phyloP scores from a whole-genome alignment of 202 grass and related monocot species.

The Panicum hallii region DNA sequence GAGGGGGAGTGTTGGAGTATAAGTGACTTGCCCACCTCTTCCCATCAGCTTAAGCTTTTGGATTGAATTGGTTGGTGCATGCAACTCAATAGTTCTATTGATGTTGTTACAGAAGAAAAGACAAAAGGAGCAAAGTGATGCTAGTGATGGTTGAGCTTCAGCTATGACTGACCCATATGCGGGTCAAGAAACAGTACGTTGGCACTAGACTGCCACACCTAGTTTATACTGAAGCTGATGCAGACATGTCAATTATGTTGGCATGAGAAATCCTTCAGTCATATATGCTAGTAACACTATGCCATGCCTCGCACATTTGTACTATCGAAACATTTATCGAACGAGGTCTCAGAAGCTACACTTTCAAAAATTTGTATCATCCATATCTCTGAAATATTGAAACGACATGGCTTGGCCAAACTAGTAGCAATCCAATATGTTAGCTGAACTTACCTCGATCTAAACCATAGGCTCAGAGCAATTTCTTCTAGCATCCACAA shows the following conservation, averaged over 20 bases:
- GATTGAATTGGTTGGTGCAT: too few species aligned
- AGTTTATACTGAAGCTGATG: not conserved
- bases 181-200: not conserved
- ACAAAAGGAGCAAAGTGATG: not conserved
- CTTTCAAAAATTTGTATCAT: not conserved
- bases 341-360: constrained; percentile 29
- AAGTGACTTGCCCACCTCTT: too few species aligned
- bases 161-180: not conserved
- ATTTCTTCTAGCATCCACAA: constrained; percentile 9
- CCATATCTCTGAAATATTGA: not conserved
- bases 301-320: constrained; percentile 19
- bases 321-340: constrained; percentile 20
- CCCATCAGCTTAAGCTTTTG: too few species aligned
- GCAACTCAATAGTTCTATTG: too few species aligned
- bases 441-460: constrained; percentile 35
- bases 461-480: constrained; percentile 31
- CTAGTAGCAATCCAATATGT: constrained; percentile 7
- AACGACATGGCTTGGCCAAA: not conserved
- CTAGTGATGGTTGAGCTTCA: not conserved
- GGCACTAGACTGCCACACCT: not conserved
- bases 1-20: too few species aligned
- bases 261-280: constrained; percentile 14
- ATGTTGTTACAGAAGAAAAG: not conserved
- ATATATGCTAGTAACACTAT: constrained; percentile 33
- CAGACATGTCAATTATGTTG: not conserved